phyloP scores from a whole-genome alignment of 768 basidiomycete species.

The Macrolepiota fuliginosa region DNA sequence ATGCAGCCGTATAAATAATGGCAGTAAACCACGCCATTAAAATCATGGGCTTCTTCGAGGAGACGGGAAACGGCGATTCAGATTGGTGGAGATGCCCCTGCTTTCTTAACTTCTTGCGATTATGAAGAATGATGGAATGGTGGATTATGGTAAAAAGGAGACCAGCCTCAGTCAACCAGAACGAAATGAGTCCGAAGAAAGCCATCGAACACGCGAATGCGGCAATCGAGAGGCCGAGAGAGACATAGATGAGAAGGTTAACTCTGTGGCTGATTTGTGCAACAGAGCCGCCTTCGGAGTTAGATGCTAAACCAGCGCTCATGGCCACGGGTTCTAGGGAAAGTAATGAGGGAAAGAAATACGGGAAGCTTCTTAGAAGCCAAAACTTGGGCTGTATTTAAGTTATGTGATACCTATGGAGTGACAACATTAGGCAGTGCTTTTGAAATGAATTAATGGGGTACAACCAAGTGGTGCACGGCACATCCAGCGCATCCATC shows the following conservation, averaged over 20 bases:
- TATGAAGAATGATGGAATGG: neutral
- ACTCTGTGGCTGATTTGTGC: neutral
- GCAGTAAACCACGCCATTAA: neutral
- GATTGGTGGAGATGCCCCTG: too few relatives aligned
- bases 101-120: neutral
- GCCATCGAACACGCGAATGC: conserved; percentile 3
- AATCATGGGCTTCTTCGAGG: neutral
- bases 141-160: conserved; percentile 2
- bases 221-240: neutral
- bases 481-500: too few relatives aligned
- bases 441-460: too few relatives aligned
- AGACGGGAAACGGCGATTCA: neutral
- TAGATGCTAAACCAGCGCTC: neutral
- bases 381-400: neutral
- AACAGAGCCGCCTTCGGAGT: neutral
- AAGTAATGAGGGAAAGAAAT: neutral
- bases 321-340: neutral
- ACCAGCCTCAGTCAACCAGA: neutral
- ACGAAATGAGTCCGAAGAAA: neutral
- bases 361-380: neutral
- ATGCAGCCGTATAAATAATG: neutral
- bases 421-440: neutral
- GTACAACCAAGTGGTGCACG: too few relatives aligned
- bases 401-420: too few relatives aligned
- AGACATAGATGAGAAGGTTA: neutral